Evolutionary conservation across 202 grass and related monocot genomes (phyloP), one percentile per base, ranked within the genome.

Genomic region (Alloteropsis angusta): DNA sequence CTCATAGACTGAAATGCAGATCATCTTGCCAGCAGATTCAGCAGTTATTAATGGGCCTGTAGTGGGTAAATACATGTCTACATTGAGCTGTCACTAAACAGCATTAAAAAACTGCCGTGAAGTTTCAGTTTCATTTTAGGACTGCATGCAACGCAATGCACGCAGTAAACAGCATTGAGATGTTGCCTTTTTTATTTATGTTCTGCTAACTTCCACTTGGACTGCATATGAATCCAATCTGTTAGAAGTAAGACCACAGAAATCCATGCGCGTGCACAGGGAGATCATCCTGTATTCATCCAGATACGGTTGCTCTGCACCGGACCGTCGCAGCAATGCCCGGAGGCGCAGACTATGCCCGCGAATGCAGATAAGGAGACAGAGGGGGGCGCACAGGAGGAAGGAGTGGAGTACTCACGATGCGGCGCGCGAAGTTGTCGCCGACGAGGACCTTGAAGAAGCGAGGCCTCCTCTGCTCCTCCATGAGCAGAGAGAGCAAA

Each of bases 371-470:
- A 45, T 30, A 78, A 32, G 2, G 18, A 65, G 3, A 41, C 35
- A 4, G 34, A 18, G 46, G 60, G 45, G n/a, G 25, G 22, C 6
- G 60, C 6, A 0, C 5, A 36, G 28, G 28, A 30, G 28, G 28
- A 3, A 28, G 60, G 13, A 78, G 35, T 10, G 36, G 16, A 19
- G 15, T 68, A 85, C 88, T 91, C 75, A 88, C 92, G 83, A 89
- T 48, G 62, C 88, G 81, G 25, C 84, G 66, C 46, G 71, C 42
- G 77, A 82, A 87, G 62, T 30, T 30, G 28, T 91, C 80, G 54
- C 83, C 86, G 73, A 87, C 21, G 65, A 94, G 77, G 54, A 94
- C 72, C 86, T 94, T 91, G 60, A 84, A 88, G 88, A 94, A 94
- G 14, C 80, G 91, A 56, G 60, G 79, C 85, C 52, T 89, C 80